Conservation (phyloP, 2,329 filamentous ascomycete species). For the Phyllosticta ampelicida region DNA sequence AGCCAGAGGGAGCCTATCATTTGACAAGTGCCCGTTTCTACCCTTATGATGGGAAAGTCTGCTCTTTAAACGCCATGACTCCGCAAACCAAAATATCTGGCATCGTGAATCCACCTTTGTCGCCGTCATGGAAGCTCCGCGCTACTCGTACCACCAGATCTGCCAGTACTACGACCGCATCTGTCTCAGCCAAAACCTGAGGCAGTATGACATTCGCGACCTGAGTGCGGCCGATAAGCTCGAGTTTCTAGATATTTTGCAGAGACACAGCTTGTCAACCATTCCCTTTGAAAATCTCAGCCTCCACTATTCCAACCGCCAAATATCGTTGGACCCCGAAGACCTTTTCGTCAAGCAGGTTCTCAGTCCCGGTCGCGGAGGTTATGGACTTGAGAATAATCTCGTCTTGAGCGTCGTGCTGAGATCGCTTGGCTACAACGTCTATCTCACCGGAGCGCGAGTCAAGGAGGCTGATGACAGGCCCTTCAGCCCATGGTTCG, state of each 20-base stretch:
- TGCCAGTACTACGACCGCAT: slow-evolving; percentile 27
- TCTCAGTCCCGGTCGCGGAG: slow-evolving; percentile 38
- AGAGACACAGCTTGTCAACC: slow-evolving; percentile 33
- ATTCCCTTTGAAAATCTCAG: slow-evolving; percentile 49
- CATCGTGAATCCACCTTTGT: not conserved
- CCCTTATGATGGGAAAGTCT: not conserved
- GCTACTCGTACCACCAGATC: slow-evolving; percentile 21
- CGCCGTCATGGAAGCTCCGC: not conserved
- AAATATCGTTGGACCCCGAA: slow-evolving; percentile 39
- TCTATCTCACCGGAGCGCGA: slow-evolving; percentile 31
- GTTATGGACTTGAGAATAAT: slow-evolving; percentile 54
- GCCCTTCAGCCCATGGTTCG: slow-evolving; percentile 20
- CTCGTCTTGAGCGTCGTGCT: slow-evolving; percentile 42
- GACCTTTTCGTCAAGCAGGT: slow-evolving; percentile 45
- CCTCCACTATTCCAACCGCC: slow-evolving; percentile 37
- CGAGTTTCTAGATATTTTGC: slow-evolving; percentile 21
- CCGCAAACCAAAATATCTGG: not conserved
- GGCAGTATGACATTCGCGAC: slow-evolving; percentile 17
- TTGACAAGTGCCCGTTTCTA: not conserved
- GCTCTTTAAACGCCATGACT: slow-evolving; percentile 5
- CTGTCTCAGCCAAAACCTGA: slow-evolving; percentile 18
- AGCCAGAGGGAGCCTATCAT: not conserved
- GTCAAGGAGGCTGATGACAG: slow-evolving; percentile 21
- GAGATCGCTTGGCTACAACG: slow-evolving; percentile 39
- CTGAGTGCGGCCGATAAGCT: slow-evolving; percentile 18